Evolutionary conservation across 2,329 filamentous ascomycete species (phyloP), one percentile per base, ranked within the genome.

Genomic region (Apiospora marii): DNA sequence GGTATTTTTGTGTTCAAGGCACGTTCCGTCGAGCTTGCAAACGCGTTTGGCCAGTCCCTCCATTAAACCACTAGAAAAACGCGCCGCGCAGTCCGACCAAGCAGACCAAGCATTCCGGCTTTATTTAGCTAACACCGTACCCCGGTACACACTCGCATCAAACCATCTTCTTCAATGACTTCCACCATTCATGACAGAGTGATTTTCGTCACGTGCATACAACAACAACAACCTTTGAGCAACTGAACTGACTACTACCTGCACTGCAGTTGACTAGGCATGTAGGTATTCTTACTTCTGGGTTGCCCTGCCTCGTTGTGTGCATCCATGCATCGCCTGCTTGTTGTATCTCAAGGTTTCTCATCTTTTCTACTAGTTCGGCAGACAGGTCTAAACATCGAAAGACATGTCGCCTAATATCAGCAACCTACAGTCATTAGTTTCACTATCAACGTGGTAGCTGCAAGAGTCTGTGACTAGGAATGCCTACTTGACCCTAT

Each of bases 1-100:
- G 53, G 58, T 64, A 64, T 64, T 64, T 64, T 64, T 64, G 58
- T 64, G 34, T 64, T 37, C 34, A 64, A 64, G 58, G 58, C 58
- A 64, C 58, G 58, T 64, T 64, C 58, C 58, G 58, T 41, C n/a
- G 41, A 41, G 34, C 58, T 64, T 41, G 58, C 58, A 64, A 64
- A 64, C 58, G 58, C 58, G 58, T 64, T 64, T 16, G 19, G 34
- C 34, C 58, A 41, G 34, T 64, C 30, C 53, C 58, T 64, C 58
- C 58, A 64, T 64, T 64, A 64, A 64, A 64, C 30, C 58, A 22
- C 58, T 64, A 64, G 34, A 41, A 64, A 41, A 64, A 64, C 58
- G 58, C 58, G 58, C 58, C 58, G 58, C 58, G 58, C 34, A 64
- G 53, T 64, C 34, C 34, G 58, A 61, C 53, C 5, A 22, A 22